A percentile compares a stretch with the other conserved stretches of the same genome.
Conservation (phyloP, 2,329 filamentous ascomycete genomes). For the Claviceps pazoutovae region DNA sequence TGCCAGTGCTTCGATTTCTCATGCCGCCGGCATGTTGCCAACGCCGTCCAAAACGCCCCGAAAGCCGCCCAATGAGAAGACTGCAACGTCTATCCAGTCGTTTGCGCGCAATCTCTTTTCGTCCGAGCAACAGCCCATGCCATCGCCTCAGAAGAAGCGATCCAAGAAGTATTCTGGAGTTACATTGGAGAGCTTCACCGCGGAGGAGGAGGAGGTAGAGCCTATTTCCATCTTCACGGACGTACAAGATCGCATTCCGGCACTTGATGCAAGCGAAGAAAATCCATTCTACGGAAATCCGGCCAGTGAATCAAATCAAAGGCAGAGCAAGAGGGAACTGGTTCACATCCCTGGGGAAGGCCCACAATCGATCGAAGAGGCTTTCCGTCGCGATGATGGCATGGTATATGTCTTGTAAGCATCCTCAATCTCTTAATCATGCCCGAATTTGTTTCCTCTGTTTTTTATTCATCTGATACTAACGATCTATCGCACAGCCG, state of each 20-base stretch:
- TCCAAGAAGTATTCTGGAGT: slow-evolving; percentile 42
- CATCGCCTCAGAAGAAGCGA: slow-evolving; percentile 43
- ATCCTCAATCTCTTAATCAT: neutral
- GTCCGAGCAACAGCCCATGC: slow-evolving; percentile 43
- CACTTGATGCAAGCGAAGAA: slow-evolving; percentile 47
- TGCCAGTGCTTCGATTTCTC: slow-evolving; percentile 15
- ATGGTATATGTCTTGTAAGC: slow-evolving; percentile 68
- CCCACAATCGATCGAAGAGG: slow-evolving; percentile 46
- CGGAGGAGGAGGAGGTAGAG: slow-evolving; percentile 40
- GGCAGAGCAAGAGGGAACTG: slow-evolving; percentile 40
- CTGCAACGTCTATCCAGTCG: slow-evolving; percentile 34
- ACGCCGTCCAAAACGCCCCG: slow-evolving; percentile 68
- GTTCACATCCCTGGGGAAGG: slow-evolving; percentile 44
- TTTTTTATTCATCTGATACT: neutral
- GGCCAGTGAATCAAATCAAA: slow-evolving; percentile 27
- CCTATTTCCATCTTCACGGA: slow-evolving; percentile 66
- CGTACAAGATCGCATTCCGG: slow-evolving; percentile 62
- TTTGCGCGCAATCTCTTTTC: slow-evolving; percentile 50
- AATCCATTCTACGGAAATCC: slow-evolving; percentile 57
- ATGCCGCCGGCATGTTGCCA: slow-evolving; percentile 46
- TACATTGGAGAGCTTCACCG: slow-evolving; percentile 43
- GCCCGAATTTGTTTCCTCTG: neutral
- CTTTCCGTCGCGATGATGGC: slow-evolving; percentile 53
- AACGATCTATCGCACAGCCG: slow-evolving; percentile 37
- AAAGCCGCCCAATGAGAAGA: slow-evolving; percentile 42